Conservation (phyloP, 495 filamentous ascomycete species). For the Podospora pseudoanserina region DNA sequence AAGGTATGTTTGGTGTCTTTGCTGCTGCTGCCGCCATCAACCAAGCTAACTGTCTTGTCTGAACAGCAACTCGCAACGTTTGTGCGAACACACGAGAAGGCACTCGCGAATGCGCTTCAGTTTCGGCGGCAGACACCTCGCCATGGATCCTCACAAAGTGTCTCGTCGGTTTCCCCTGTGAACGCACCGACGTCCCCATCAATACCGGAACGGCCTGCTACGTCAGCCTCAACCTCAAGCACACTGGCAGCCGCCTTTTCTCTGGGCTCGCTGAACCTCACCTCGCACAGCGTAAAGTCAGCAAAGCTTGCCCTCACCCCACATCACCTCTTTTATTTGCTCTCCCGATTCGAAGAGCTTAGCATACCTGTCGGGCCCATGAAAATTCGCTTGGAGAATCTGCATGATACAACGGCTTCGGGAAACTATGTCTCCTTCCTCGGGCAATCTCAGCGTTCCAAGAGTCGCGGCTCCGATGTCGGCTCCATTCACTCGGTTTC, state of each 20-base stretch:
- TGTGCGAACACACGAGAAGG: constrained; percentile 95
- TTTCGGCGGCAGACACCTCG: constrained; percentile 63
- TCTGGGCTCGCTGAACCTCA: constrained; percentile 76
- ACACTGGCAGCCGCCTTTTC: constrained; percentile 81
- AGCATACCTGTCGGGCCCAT: constrained; percentile 87
- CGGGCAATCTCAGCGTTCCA: constrained; percentile 69
- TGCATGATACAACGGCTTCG: constrained; percentile 79
- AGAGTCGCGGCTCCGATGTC: constrained; percentile 72
- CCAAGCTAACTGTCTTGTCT: constrained; percentile 4
- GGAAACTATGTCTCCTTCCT: constrained; percentile 97
- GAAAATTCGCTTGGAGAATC: constrained; percentile 91
- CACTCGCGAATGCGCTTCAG: constrained; percentile 91
- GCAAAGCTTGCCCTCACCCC: constrained; percentile 92
- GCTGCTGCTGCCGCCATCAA: neutral
- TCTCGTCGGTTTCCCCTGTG: constrained; percentile 47
- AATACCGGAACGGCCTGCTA: constrained; percentile 50
- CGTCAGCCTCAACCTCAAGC: constrained; percentile 63
- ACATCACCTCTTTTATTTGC: constrained; percentile 93
- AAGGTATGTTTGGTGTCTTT: constrained; percentile 53
- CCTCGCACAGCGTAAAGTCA: constrained; percentile 78
- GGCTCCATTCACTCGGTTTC: constrained; percentile 93
- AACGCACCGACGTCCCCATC: constrained; percentile 47
- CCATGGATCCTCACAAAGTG: constrained; percentile 59
- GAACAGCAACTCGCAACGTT: constrained; percentile 85
- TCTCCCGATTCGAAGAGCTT: constrained; percentile 91